Conservation (phyloP, 495 filamentous ascomycete species). For the Hyaloscypha hepaticicola region DNA sequence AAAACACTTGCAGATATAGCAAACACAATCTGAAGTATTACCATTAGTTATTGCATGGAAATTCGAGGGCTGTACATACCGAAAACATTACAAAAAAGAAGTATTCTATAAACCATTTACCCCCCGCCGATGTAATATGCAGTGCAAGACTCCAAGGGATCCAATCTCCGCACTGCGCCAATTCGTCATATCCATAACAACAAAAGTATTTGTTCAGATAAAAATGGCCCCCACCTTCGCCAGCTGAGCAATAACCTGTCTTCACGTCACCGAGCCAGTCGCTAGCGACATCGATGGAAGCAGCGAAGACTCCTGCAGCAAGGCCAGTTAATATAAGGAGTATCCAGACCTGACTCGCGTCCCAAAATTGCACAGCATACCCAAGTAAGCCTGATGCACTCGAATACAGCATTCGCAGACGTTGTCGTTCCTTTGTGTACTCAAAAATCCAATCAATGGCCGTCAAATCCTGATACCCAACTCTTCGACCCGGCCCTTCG, state of each 20-base stretch:
- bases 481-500: conserved; percentile 85
- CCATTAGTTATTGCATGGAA: conserved; percentile 18
- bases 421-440: conserved; percentile 93
- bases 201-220: conserved; percentile 91
- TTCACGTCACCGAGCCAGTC: conserved; percentile 95
- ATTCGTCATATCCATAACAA: conserved; percentile 84
- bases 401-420: conserved; percentile 71
- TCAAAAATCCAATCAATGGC: conserved; percentile 99
- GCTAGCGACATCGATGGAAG: conserved; percentile 85
- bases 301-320: conserved; percentile 79
- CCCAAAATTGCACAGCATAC: conserved; percentile 66
- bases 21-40: conserved; percentile 63
- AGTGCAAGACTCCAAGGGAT: conserved; percentile 78
- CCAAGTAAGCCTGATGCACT: conserved; percentile 71
- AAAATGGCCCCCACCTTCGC: conserved; percentile 74
- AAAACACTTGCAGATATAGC: conserved; percentile 75
- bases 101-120: conserved; percentile 80
- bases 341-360: conserved; percentile 89
- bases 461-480: conserved; percentile 94
- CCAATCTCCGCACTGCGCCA: conserved; percentile 80
- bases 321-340: conserved; percentile 75
- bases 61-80: conserved; percentile 44
- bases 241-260: conserved; percentile 79
- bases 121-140: conserved; percentile 59
- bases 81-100: conserved; percentile 81